Evolutionary conservation across 225 moss, liverwort and hornwort genomes (phyloP).

Genomic region (Asterella californica): DNA sequence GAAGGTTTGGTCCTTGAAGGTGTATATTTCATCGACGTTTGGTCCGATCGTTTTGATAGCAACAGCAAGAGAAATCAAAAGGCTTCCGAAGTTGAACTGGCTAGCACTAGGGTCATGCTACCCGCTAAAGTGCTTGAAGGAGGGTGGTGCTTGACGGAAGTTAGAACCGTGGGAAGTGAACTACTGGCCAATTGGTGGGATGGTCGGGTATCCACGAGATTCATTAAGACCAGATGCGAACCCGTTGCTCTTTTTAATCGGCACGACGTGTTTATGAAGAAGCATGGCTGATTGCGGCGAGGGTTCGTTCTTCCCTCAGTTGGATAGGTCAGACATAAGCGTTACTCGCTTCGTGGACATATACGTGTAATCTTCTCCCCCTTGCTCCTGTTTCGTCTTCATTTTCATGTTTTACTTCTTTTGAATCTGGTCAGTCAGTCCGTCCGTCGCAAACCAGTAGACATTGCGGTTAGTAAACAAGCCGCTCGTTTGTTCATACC

Average conservation of each 20-base stretch:
- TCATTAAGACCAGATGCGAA: background rate
- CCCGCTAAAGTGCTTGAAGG: background rate
- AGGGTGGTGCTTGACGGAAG: background rate
- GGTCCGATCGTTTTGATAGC: background rate
- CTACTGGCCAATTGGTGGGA: slow-evolving; percentile 9
- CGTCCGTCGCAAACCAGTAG: background rate
- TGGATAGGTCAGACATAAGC: background rate
- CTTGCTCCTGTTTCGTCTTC: background rate
- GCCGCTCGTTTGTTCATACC: background rate
- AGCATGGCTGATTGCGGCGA: slow-evolving; percentile 13
- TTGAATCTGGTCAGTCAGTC: background rate
- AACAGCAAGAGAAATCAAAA: background rate
- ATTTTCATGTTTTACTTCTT: background rate
- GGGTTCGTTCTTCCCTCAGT: background rate
- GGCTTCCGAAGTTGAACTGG: background rate
- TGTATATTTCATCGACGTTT: background rate
- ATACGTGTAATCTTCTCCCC: background rate
- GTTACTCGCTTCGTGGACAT: too few relatives aligned
- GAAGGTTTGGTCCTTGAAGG: background rate
- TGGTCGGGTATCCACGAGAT: background rate
- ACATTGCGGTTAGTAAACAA: background rate
- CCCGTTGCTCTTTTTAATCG: background rate
- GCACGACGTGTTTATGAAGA: background rate
- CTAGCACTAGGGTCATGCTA: background rate
- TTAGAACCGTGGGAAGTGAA: background rate